Base-by-base conservation (phyloP, 2,329 filamentous ascomycete species). In the Colletotrichum lindemuthianum region DNA sequence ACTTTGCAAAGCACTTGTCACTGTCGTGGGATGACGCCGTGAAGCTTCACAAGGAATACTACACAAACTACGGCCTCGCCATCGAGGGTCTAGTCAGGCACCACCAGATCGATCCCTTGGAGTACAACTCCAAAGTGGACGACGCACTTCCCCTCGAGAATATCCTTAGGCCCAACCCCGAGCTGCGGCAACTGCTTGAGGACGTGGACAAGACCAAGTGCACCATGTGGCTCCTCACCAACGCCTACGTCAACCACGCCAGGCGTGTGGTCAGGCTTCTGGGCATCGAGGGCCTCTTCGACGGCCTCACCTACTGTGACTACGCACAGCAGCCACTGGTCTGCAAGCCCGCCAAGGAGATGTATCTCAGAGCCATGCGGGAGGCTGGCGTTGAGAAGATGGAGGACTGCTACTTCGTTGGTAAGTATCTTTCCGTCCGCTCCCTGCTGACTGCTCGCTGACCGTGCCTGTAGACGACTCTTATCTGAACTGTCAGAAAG, bases 231-330 rank as follows among this genome's bases (percentile, higher is more conserved):
- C 87, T 99, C 2, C 90, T 99, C 72, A 99, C 96, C 2, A 99
- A 99, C 73, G 96, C 96, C 24, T 97, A 99, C 72, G 82, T 96
- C 68, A 98, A 84, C 39, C 96, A 99, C 73, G 96, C 88, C 37
- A 89, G 87, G 72, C 82, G 93, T 45, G 96, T 99, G 0, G 88
- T 97, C 11, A 88, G 85, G 65, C 81, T 99, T 16, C 82, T 99
- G 2, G 89, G 86, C 2, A 82, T 99, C 32, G 93, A 96, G 2
- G 92, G 97, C 74, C 80, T 95, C 33, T 99, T 99, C 73, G 95
- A 98, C 68, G 96, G 96, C 8, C 88, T 98, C 66, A 99, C 96
- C 0, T 99, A 88, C 76, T 99, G 96, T 74, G 92, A 99, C 77
- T 99, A 99, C 77, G 84, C 82, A 10, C 79, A 85, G 13, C 81